These are phyloP conservation scores for Mucor ambiguus DNA, from an alignment of 371 early-diverging fungal genomes.

Conservation along the genomic window DNA sequence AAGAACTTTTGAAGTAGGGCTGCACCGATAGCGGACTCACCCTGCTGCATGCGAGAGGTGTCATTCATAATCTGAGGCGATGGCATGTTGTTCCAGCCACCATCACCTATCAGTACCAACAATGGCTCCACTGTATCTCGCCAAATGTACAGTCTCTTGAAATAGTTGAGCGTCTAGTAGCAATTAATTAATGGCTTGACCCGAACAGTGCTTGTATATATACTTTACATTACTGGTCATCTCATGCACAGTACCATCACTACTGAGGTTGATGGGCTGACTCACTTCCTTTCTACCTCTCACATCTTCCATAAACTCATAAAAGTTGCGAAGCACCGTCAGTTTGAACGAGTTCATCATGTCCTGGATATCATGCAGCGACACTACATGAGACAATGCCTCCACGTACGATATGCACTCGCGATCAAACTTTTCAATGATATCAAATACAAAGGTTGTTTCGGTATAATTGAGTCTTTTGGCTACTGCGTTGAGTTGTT, in stretches of 20 bases:
- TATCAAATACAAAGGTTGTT: conserved; percentile 78
- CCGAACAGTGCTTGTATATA: background rate
- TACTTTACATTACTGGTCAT: conserved; percentile 74
- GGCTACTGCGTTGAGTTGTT: conserved; percentile 63
- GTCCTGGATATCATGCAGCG: conserved; percentile 49
- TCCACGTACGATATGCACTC: conserved; percentile 28
- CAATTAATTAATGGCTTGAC: background rate
- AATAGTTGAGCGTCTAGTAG: conserved; percentile 60
- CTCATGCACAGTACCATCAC: conserved; percentile 88
- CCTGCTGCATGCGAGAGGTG: conserved; percentile 6
- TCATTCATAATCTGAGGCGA: conserved; percentile 19
- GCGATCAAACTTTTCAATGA: conserved; percentile 61
- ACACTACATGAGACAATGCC: conserved; percentile 26
- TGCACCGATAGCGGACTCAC: conserved; percentile 32
- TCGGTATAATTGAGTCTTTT: conserved; percentile 69
- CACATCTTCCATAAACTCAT: conserved; percentile 77
- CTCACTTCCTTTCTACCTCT: conserved; percentile 41
- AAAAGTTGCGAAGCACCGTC: conserved; percentile 64
- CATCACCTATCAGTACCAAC: conserved; percentile 57
- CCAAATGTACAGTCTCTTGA: conserved; percentile 62
- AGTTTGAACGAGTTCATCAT: conserved; percentile 59
- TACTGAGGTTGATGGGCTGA: conserved; percentile 57
- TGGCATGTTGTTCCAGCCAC: conserved; percentile 58
- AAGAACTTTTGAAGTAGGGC: conserved; percentile 37
- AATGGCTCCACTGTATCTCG: conserved; percentile 65